A percentile compares a stretch with the other conserved stretches of the same genome.
Evolutionary conservation across 495 filamentous ascomycete species (phyloP).

Genomic region (Entonaema liquescens): DNA sequence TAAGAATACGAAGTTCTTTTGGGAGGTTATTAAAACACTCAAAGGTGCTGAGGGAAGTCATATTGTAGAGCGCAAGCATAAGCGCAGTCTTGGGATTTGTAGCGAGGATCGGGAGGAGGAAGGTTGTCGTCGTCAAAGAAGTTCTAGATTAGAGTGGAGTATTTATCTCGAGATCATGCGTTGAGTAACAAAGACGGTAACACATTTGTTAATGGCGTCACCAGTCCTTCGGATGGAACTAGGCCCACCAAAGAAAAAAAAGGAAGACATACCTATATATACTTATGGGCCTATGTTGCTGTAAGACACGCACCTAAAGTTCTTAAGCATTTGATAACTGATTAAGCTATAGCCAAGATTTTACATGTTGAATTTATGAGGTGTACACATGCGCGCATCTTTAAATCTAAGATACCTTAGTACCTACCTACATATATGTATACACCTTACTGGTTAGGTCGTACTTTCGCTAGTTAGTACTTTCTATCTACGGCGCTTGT

Average conservation of each 20-base stretch:
- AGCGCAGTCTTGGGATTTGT: background rate
- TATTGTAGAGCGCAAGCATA: background rate
- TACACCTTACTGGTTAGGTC: no score
- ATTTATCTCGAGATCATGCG: background rate
- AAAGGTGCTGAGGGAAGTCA: constrained; percentile 39
- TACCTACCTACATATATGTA: no score
- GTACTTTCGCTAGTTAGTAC: no score
- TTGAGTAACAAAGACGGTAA: background rate
- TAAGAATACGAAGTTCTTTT: constrained; percentile 40
- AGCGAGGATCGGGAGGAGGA: background rate
- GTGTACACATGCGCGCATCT: no score
- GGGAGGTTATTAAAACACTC: constrained; percentile 38
- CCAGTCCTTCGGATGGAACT: background rate
- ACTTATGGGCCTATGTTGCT: no score
- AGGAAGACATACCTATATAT: no score
- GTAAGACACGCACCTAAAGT: no score
- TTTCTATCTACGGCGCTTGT: no score
- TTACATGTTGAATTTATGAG: no score
- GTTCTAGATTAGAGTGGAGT: background rate
- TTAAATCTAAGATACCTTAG: no score
- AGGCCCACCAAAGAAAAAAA: background rate
- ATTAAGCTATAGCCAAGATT: no score
- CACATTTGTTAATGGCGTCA: background rate
- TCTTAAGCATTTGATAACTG: no score
- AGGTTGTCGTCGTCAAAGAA: constrained; percentile 9